A percentile compares a stretch with the other conserved stretches of the same genome.
phyloP scores from a whole-genome alignment of 2,329 filamentous ascomycete species.

The Sarocladiaceae sp. region DNA sequence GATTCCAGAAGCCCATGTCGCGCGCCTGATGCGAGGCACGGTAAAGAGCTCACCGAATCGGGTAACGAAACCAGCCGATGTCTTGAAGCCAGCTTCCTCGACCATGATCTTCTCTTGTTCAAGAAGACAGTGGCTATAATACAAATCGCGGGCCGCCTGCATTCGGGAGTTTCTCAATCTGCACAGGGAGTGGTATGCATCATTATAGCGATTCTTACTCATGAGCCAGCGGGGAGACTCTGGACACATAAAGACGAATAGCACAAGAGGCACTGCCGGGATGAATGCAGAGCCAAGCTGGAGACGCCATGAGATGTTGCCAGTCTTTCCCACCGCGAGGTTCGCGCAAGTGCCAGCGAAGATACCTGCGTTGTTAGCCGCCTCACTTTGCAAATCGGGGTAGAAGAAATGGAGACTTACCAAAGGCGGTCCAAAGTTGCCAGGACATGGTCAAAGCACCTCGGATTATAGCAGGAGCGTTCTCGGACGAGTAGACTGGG shows the following conservation, averaged over 20 bases:
- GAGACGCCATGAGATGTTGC: constrained; percentile 46
- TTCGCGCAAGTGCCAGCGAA: constrained; percentile 65
- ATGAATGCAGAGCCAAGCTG: constrained; percentile 63
- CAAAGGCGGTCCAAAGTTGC: constrained; percentile 6
- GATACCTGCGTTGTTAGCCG: no score
- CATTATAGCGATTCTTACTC: constrained; percentile 51
- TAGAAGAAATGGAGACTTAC: not conserved
- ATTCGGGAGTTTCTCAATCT: constrained; percentile 53
- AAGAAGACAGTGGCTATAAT: constrained; percentile 49
- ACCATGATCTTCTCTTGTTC: constrained; percentile 28
- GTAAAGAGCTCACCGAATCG: constrained; percentile 43
- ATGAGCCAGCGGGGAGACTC: constrained; percentile 65
- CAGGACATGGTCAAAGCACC: constrained; percentile 2
- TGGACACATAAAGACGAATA: constrained; percentile 56
- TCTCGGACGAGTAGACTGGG: constrained; percentile 51
- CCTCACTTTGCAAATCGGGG: no score
- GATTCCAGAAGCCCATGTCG: constrained; percentile 28
- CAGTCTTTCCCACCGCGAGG: constrained; percentile 33
- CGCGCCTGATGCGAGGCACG: constrained; percentile 40
- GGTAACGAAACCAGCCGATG: constrained; percentile 24
- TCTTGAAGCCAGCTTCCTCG: constrained; percentile 12
- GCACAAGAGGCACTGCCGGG: constrained; percentile 56
- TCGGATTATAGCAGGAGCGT: constrained; percentile 46
- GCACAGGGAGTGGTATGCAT: constrained; percentile 53
- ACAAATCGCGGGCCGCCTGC: constrained; percentile 59